A percentile compares a stretch with the other conserved stretches of the same genome.
These are phyloP conservation scores for Fragosphaeria purpurea DNA, from an alignment of 2,329 filamentous ascomycete genomes.

Conservation along the genomic window DNA sequence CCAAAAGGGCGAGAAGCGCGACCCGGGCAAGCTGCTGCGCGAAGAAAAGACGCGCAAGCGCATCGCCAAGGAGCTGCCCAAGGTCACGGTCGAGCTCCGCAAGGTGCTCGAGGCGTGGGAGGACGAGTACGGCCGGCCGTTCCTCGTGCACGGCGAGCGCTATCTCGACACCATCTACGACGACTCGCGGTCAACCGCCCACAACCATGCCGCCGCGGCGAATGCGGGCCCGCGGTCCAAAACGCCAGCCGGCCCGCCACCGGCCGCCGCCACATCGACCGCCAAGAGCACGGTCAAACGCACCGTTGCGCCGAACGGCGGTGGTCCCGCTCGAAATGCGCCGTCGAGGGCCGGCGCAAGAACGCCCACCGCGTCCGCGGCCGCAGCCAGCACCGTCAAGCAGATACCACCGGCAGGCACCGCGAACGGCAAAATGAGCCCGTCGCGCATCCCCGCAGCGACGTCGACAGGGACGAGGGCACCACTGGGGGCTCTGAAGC, in stretches of 20 bases:
- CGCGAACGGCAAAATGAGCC: constrained; percentile 36
- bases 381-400: constrained; percentile 24
- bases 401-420: constrained; percentile 18
- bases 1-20: constrained; percentile 85
- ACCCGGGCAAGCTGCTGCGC: constrained; percentile 83
- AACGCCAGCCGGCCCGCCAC: constrained; percentile 54
- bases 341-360: constrained; percentile 36
- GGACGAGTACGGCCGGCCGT: constrained; percentile 85
- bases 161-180: constrained; percentile 79
- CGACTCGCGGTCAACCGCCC: constrained; percentile 17
- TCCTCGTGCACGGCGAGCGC: constrained; percentile 83
- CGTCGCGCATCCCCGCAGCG: constrained; percentile 55
- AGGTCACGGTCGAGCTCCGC: constrained; percentile 73
- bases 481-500: constrained; percentile 57
- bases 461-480: constrained; percentile 31
- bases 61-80: constrained; percentile 91
- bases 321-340: constrained; percentile 8
- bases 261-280: constrained; percentile 17
- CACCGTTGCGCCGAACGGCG: constrained; percentile 6
- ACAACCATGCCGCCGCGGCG: constrained; percentile 20
- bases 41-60: constrained; percentile 99
- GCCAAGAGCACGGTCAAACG: constrained; percentile 7
- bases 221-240: constrained; percentile 59
- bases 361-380: constrained; percentile 47
- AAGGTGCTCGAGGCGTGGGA: constrained; percentile 82